These are phyloP conservation scores for Colletotrichum spinosum DNA, from an alignment of 2,329 filamentous ascomycete genomes.

Conservation along the genomic window DNA sequence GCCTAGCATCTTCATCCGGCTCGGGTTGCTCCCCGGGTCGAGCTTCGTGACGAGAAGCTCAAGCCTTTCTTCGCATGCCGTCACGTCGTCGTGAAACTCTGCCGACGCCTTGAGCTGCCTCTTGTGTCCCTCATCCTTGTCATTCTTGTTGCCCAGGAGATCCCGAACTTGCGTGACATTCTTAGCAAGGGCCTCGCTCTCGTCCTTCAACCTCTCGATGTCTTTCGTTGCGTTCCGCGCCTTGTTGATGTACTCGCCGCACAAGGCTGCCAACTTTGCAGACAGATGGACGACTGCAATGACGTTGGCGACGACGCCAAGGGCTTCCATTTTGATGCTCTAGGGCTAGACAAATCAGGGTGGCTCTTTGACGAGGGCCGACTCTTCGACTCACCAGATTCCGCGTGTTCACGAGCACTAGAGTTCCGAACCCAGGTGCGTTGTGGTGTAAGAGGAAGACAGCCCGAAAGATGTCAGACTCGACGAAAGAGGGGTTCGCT, in stretches of 20 bases:
- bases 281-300: constrained; percentile 53
- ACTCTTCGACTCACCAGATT: too few relatives aligned
- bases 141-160: neutral
- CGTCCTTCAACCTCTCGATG: constrained; percentile 47
- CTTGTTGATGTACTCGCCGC: constrained; percentile 48
- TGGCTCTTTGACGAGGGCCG: too few relatives aligned
- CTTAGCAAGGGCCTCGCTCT: constrained; percentile 41
- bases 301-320: constrained; percentile 50
- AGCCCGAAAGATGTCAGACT: too few relatives aligned
- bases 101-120: neutral
- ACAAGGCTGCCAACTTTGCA: constrained; percentile 48
- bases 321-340: constrained; percentile 41
- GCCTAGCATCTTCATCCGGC: neutral
- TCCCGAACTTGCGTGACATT: neutral
- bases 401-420: too few relatives aligned
- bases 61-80: neutral
- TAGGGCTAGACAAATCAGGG: too few relatives aligned
- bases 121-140: neutral
- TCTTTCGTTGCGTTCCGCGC: constrained; percentile 46
- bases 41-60: neutral
- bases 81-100: neutral
- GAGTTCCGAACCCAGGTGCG: too few relatives aligned
- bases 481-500: too few relatives aligned
- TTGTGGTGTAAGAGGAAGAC: too few relatives aligned
- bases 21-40: neutral